Evolutionary conservation across 192 early-diverging fungal genomes (phyloP).

Genomic region (Pilaira anomala): DNA sequence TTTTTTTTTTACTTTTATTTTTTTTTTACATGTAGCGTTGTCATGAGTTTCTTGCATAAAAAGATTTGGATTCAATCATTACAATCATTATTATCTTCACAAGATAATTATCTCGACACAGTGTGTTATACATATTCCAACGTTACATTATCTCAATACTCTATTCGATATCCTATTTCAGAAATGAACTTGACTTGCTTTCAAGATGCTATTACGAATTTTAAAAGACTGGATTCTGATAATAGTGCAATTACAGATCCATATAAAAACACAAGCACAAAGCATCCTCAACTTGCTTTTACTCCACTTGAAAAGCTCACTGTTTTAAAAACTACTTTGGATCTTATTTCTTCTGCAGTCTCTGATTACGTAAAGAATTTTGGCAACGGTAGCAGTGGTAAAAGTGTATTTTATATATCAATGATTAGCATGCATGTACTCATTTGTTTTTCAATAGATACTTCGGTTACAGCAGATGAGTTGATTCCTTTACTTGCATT

Average conservation of each 20-base stretch:
- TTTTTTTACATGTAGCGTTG: slow-evolving; percentile 35
- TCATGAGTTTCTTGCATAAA: slow-evolving; percentile 49
- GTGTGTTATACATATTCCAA: slow-evolving; percentile 37
- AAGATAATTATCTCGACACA: slow-evolving; percentile 40
- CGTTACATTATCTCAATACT: slow-evolving; percentile 36
- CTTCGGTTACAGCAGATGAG: slow-evolving; percentile 53
- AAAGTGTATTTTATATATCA: background rate
- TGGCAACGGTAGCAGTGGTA: slow-evolving; percentile 7
- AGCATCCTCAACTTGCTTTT: slow-evolving; percentile 18
- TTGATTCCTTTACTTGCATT: slow-evolving; percentile 53
- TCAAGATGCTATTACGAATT: slow-evolving; percentile 34
- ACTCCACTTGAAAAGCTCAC: slow-evolving; percentile 50
- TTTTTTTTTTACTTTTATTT: background rate
- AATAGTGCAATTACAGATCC: no score
- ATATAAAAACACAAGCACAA: background rate
- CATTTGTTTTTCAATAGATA: background rate
- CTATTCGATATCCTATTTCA: slow-evolving; percentile 34
- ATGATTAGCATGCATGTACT: background rate
- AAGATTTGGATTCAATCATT: slow-evolving; percentile 53
- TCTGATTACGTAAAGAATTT: slow-evolving; percentile 36
- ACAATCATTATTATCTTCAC: slow-evolving; percentile 35
- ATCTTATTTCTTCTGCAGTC: slow-evolving; percentile 41
- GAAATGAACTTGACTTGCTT: slow-evolving; percentile 36
- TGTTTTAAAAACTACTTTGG: slow-evolving; percentile 44
- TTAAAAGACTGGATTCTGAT: slow-evolving; percentile 31